These are phyloP conservation scores for Mycena venus DNA, from an alignment of 768 basidiomycete species.

Conservation along the genomic window DNA sequence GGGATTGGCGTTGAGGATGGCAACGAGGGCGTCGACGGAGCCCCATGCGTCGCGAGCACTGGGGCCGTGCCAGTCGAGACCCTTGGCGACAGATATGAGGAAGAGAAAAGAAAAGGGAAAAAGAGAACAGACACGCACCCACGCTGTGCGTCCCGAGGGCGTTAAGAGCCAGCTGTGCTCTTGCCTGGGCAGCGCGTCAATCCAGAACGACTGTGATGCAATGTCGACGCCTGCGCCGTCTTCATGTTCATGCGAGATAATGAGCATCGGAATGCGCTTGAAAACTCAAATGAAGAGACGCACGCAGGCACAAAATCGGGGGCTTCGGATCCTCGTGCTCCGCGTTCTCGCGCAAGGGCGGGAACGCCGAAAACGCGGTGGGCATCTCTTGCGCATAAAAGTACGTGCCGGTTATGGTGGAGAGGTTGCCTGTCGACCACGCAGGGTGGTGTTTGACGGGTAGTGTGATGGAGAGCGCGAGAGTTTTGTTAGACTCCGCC, in stretches of 20 bases:
- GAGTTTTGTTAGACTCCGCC: constrained; percentile 38
- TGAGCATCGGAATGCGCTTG: background rate
- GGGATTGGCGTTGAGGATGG: constrained; percentile 54
- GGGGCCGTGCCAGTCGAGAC: constrained; percentile 94
- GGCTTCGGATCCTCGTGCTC: constrained; percentile 46
- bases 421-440: constrained; percentile 53
- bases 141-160: constrained; percentile 88
- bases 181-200: constrained; percentile 70
- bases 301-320: constrained; percentile 77
- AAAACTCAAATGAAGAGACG: constrained; percentile 41
- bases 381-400: constrained; percentile 69
- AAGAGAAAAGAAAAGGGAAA: background rate
- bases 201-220: constrained; percentile 67
- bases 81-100: constrained; percentile 60
- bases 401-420: constrained; percentile 68
- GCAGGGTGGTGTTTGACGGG: constrained; percentile 58
- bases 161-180: constrained; percentile 79
- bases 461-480: constrained; percentile 52
- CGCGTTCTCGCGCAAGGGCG: constrained; percentile 58
- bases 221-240: constrained; percentile 93
- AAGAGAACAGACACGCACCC: constrained; percentile 62
- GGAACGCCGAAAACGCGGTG: constrained; percentile 68
- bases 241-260: constrained; percentile 41
- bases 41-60: constrained; percentile 80
- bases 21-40: constrained; percentile 67